phyloP scores from a whole-genome alignment of 1,284 basidiomycete genomes.

The Moesziomyces antarcticus region DNA sequence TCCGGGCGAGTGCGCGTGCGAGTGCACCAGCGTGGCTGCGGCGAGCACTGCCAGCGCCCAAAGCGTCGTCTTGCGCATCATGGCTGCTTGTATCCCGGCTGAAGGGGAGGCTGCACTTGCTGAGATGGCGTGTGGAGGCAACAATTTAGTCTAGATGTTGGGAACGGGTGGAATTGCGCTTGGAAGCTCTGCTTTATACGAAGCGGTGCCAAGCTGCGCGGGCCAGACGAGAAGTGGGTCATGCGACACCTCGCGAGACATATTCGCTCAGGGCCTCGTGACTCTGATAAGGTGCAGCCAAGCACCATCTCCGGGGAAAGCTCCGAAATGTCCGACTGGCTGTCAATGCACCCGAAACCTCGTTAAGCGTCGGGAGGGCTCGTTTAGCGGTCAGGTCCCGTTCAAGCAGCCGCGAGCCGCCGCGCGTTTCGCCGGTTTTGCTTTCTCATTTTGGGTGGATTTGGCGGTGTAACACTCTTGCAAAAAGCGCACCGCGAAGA shows the following conservation, averaged over 20 bases:
- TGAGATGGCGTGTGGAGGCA: too few relatives aligned
- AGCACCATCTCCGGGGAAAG: not conserved
- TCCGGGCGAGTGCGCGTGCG: constrained; percentile 27
- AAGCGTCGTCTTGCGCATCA: constrained; percentile 12
- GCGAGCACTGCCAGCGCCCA: constrained; percentile 4
- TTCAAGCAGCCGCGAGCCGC: constrained; percentile 23
- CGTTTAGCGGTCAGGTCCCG: constrained; percentile 5
- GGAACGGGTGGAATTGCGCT: too few relatives aligned
- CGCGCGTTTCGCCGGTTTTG: constrained; percentile 6
- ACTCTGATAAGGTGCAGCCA: not conserved
- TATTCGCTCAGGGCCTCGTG: not conserved
- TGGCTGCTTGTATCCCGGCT: not conserved
- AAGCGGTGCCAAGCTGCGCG: not conserved
- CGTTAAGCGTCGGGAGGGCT: not conserved
- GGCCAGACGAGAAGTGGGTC: not conserved
- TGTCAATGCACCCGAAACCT: not conserved
- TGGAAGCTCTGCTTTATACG: not conserved
- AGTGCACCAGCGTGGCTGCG: constrained; percentile 8
- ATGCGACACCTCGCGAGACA: not conserved
- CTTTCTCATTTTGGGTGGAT: not conserved
- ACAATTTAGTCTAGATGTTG: too few relatives aligned
- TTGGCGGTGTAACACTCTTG: constrained; percentile 11
- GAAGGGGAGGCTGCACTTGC: not conserved
- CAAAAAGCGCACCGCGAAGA: not conserved
- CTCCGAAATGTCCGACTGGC: too few relatives aligned